phyloP scores from a whole-genome alignment of 1,139 yeast genomes.

The Groenewaldozyma auringiensis region DNA sequence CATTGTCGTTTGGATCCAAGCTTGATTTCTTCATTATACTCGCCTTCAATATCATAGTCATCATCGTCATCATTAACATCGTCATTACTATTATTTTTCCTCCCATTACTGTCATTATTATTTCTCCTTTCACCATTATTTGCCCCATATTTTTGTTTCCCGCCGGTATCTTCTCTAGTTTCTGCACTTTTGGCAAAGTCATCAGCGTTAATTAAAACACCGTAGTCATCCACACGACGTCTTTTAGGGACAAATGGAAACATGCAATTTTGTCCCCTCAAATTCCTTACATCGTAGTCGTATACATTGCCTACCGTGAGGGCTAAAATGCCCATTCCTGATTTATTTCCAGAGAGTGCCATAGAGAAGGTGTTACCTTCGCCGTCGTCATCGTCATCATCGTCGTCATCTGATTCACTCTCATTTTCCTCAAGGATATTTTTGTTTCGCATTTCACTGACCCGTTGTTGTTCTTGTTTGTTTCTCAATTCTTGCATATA shows the following conservation, averaged over 20 bases:
- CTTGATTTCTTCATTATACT: conserved; percentile 22
- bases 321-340: conserved; percentile 28
- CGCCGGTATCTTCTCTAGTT: conserved; percentile 12
- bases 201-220: conserved; percentile 56
- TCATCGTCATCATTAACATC: conserved; percentile 1
- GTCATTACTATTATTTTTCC: conserved; percentile 10
- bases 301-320: conserved; percentile 33
- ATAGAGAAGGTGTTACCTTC: conserved; percentile 24
- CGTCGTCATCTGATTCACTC: conserved; percentile 31
- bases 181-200: conserved; percentile 42
- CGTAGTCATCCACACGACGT: conserved; percentile 74
- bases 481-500: conserved; percentile 33
- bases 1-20: conserved; percentile 36
- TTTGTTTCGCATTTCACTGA: conserved; percentile 49
- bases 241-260: conserved; percentile 62
- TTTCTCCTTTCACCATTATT: conserved; percentile 8
- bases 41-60: conserved; percentile 11
- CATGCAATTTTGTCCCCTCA: conserved; percentile 57
- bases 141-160: conserved; percentile 10
- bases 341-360: conserved; percentile 17
- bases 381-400: conserved; percentile 28
- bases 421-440: conserved; percentile 43
- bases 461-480: conserved; percentile 45
- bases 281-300: conserved; percentile 58
- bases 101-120: conserved; percentile 14